Conservation (phyloP, 2,329 filamentous ascomycete species). For the Verticillium zaregamsianum region DNA sequence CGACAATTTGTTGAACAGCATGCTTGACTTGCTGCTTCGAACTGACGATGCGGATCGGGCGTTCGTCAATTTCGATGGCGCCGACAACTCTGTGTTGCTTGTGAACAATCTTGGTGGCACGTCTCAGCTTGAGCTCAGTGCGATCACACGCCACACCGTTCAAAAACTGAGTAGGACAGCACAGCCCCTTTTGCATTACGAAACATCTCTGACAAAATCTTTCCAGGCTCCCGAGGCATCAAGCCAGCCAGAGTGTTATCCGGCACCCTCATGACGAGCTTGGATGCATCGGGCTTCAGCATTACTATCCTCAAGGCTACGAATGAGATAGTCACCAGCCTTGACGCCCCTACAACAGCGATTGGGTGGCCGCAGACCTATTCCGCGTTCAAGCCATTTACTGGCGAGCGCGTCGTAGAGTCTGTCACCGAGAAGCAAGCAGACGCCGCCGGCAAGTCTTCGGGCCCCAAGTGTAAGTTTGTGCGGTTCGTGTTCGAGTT, state of each 20-base stretch:
- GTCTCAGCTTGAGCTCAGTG: slow-evolving; percentile 59
- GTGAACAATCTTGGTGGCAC: slow-evolving; percentile 69
- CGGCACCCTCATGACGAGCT: slow-evolving; percentile 67
- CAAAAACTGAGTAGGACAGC: slow-evolving; percentile 49
- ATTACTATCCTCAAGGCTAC: slow-evolving; percentile 59
- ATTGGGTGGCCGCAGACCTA: slow-evolving; percentile 50
- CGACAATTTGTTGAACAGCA: slow-evolving; percentile 48
- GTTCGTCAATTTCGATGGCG: slow-evolving; percentile 55
- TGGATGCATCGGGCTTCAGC: slow-evolving; percentile 70
- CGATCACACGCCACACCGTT: slow-evolving; percentile 63
- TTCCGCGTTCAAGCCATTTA: slow-evolving; percentile 28
- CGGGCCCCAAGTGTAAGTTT: slow-evolving; percentile 19
- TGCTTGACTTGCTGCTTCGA: slow-evolving; percentile 63
- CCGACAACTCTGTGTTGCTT: slow-evolving; percentile 55
- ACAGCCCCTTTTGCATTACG: slow-evolving; percentile 52
- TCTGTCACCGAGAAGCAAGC: slow-evolving; percentile 37
- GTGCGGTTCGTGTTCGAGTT: background rate
- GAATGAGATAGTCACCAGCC: slow-evolving; percentile 27
- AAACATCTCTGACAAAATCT: background rate
- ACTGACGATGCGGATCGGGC: slow-evolving; percentile 58
- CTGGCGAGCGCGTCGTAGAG: slow-evolving; percentile 57
- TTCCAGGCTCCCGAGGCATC: background rate
- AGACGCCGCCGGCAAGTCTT: slow-evolving; percentile 43
- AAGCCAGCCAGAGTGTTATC: slow-evolving; percentile 40
- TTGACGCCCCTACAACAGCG: slow-evolving; percentile 65